Base-by-base conservation (phyloP, 2,329 filamentous ascomycete genomes). In the Colletotrichum sp. region DNA sequence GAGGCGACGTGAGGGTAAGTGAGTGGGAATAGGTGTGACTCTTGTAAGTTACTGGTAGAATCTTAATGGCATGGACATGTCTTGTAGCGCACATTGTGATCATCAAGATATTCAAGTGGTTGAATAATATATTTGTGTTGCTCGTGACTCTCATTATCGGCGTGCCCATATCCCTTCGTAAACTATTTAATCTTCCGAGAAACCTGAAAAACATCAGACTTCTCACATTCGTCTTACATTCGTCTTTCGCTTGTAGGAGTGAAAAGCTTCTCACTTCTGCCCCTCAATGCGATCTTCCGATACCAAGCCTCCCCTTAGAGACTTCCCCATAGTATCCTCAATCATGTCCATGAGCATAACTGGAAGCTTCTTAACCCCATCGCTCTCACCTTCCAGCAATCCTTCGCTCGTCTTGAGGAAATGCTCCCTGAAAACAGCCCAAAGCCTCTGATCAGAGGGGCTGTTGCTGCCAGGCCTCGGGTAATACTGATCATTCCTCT, bases 81-180 rank as follows among this genome's bases (percentile, higher is more conserved):
- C 0, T 36, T 36, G 1, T 16, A 16, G 34, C 7, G 34, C 15
- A 16, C 0, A 16, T 36, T 8, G 34, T 36, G 15, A 36, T 36
- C 15, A 2, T 22, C 11, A 22, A 52, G 44, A 48, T n/a, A n/a
- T n/a, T 11, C 9, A n/a, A 12, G 39, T 48, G 19, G 19, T n/a
- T 48, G 5, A 48, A 4, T 6, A 6, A 0, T 0, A 5, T 52
- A 0, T 19, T 8, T 3, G n/a, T 22, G 44, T 4, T 2, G 11
- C n/a, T 22, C 19, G 2, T 8, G 11, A 8, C n/a, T 22, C n/a
- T 22, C n/a, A 48, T 13, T 8, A 13, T 48, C 19, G 44, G 19
- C 6, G 44, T 48, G 6, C 22, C 3, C 19, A 22, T 22, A 4
- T 16, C 11, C n/a, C 44, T 13, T 22, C 19, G 11, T 22, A 12